Conservation (phyloP, 805 yeast species). For the Pichia californica region DNA sequence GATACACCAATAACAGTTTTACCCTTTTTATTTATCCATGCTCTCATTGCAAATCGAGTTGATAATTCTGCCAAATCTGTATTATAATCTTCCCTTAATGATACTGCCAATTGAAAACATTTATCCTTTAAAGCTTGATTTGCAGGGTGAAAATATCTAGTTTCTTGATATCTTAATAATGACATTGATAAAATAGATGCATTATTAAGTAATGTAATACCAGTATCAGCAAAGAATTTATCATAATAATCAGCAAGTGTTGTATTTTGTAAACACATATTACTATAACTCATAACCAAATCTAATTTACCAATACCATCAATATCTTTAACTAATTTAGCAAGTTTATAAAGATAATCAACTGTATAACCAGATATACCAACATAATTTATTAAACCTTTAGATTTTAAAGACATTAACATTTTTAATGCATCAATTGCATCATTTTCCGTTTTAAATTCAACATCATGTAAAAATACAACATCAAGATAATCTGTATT, state of each 20-base stretch:
- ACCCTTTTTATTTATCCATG: constrained; percentile 47
- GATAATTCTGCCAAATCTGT: constrained; percentile 79
- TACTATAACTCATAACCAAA: constrained; percentile 69
- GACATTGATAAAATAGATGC: constrained; percentile 92
- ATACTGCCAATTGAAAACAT: constrained; percentile 38
- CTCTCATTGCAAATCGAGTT: constrained; percentile 62
- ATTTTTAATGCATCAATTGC: constrained; percentile 59
- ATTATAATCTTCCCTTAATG: constrained; percentile 32
- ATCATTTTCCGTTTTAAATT: constrained; percentile 55
- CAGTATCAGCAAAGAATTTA: constrained; percentile 45
- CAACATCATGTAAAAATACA: constrained; percentile 86
- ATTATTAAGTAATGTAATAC: constrained; percentile 55
- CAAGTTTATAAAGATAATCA: constrained; percentile 51
- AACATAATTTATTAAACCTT: constrained; percentile 56
- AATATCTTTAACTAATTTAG: constrained; percentile 31
- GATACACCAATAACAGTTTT: constrained; percentile 78
- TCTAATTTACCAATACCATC: constrained; percentile 59
- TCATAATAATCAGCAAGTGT: constrained; percentile 40
- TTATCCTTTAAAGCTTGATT: constrained; percentile 47
- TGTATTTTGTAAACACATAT: constrained; percentile 77
- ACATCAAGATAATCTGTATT: constrained; percentile 66
- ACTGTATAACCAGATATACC: constrained; percentile 91
- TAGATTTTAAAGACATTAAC: constrained; percentile 50
- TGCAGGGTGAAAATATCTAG: constrained; percentile 81
- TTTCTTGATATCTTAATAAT: constrained; percentile 56